Evolutionary conservation across 164 flowering plant genomes (phyloP), one percentile per base, ranked within the genome.

Genomic region (Hamamelis virginiana): DNA sequence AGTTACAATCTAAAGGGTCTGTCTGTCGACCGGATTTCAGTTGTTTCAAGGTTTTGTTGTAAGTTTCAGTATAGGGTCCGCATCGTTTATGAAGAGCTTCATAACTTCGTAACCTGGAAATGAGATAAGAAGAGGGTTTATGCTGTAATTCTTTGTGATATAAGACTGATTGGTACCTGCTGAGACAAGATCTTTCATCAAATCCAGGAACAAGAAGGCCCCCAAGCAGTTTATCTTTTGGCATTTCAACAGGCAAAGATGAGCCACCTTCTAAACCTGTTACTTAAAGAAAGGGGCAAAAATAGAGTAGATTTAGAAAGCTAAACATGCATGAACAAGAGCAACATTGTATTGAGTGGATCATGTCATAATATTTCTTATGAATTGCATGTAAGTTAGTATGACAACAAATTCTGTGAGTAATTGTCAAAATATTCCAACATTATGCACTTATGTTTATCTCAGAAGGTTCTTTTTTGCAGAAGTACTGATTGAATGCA

Each of bases 31-130:
- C 85, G n/a, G 83, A 71, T 59, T 74, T 80, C 67, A 91, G 88
- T 55, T 73, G 64, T 64, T 81, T 68, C 46, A 89, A 11, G 11
- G 90, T 80, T 73, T 70, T 80, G 64, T 88, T 84, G 74, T 89
- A 93, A 28, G 85, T 75, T 62, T 77, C 77, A 0, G 97, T 84
- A 68, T 80, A 22, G 1, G 97, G 95, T 47, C 96, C 94, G 72
- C 97, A 92, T 9, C 75, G 78, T 75, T 76, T 85, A 62, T 89
- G 94, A n/a, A 85, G 94, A 46, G 85, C 77, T 82, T 89, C 96
- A 60, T 92, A 90, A 63, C 69, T 85, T 38, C 92, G 78, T 62
- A 92, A 66, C 76, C 70, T 84, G 26, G 88, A 84, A 44, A 83
- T 60, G 41, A 92, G 90, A 74, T 85, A 70, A 27, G 85, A 57